Conservation (phyloP, 1,284 basidiomycete genomes). For the Rhodotorula sp. region DNA sequence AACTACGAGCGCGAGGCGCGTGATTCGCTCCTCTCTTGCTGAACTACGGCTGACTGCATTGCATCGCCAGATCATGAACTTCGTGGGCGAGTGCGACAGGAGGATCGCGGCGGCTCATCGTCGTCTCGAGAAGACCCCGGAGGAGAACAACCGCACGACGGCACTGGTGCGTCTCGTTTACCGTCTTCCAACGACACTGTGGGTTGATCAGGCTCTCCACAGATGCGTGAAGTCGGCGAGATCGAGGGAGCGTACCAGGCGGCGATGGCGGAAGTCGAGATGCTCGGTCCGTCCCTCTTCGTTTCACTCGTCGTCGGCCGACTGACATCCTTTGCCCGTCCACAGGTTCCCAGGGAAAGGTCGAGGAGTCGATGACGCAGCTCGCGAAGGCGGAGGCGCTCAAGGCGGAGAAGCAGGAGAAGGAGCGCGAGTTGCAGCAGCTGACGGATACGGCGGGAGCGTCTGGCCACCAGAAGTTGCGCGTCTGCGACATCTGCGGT, state of each 20-base stretch:
- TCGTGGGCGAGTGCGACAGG: constrained; percentile 97
- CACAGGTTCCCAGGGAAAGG: constrained; percentile 62
- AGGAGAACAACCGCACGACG: constrained; percentile 98
- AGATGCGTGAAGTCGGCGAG: constrained; percentile 99
- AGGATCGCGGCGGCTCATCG: constrained; percentile 91
- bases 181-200: background rate
- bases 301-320: background rate
- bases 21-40: background rate
- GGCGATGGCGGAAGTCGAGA: constrained; percentile 96
- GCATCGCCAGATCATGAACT: constrained; percentile 66
- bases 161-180: constrained; percentile 64
- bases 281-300: constrained; percentile 62
- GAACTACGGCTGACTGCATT: background rate
- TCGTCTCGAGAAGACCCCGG: constrained; percentile 96
- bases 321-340: constrained; percentile 15
- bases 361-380: constrained; percentile 97
- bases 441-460: constrained; percentile 97
- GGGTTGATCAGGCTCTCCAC: background rate
- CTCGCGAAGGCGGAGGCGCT: constrained; percentile 95
- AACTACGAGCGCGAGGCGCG: constrained; percentile 42
- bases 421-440: constrained; percentile 95
- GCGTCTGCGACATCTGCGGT: constrained; percentile 98
- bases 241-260: constrained; percentile 98
- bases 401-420: constrained; percentile 92
- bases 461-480: constrained; percentile 96